phyloP scores from a whole-genome alignment of 2,329 filamentous ascomycete species.

The Ascochyta viciae-villosae region DNA sequence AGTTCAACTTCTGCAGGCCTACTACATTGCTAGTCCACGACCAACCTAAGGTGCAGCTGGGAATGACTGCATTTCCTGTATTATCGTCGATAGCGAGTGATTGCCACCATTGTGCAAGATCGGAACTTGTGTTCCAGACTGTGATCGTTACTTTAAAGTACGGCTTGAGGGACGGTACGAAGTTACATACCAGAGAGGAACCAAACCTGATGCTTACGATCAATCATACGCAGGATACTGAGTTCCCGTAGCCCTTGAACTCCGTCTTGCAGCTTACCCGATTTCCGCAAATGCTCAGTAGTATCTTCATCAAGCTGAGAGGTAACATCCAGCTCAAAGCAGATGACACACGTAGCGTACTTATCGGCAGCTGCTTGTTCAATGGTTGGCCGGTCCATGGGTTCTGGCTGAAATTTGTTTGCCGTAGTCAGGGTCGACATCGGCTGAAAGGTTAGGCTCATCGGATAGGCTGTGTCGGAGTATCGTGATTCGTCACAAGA shows the following conservation, averaged over 20 bases:
- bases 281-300: background rate
- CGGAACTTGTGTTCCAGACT: too few relatives aligned
- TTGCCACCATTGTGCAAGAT: too few relatives aligned
- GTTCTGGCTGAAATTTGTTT: background rate
- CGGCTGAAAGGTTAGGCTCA: background rate
- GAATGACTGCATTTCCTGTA: too few relatives aligned
- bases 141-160: too few relatives aligned
- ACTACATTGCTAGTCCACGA: background rate
- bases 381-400: background rate
- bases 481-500: background rate
- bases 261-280: background rate
- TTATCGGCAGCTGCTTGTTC: background rate
- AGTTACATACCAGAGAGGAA: too few relatives aligned
- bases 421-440: slow-evolving; percentile 1
- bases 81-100: too few relatives aligned
- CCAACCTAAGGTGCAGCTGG: too few relatives aligned
- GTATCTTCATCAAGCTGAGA: background rate
- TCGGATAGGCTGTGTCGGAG: slow-evolving; percentile 3
- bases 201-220: too few relatives aligned
- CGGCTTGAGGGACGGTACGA: too few relatives aligned
- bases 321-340: background rate
- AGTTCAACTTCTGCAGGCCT: background rate
- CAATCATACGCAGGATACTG: background rate
- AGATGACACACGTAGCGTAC: background rate
- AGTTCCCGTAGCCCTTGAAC: background rate